Evolutionary conservation across 768 basidiomycete species (phyloP).

Genomic region (Calvatia gigantea): DNA sequence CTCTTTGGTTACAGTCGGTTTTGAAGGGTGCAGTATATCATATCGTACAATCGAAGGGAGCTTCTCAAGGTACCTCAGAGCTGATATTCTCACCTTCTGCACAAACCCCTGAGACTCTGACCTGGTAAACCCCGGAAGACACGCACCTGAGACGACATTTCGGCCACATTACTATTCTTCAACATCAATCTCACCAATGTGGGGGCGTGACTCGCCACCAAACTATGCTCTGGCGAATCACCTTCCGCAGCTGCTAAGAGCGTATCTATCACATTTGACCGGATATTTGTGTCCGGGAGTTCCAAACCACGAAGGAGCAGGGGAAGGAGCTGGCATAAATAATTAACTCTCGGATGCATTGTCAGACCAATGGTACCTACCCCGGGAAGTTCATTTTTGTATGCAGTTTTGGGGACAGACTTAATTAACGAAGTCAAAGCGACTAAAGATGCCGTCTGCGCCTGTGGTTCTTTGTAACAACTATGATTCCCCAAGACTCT

Average conservation of each 20-base stretch:
- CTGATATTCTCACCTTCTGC: constrained; percentile 73
- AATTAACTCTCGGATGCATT: neutral
- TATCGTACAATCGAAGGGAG: constrained; percentile 79
- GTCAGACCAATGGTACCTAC: constrained; percentile 31
- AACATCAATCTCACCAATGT: constrained; percentile 73
- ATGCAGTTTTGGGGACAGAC: constrained; percentile 73
- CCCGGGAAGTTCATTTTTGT: constrained; percentile 61
- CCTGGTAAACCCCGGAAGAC: neutral
- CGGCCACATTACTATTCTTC: constrained; percentile 48
- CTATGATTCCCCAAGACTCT: neutral
- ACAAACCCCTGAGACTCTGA: constrained; percentile 1
- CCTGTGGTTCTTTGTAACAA: constrained; percentile 37
- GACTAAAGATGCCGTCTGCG: constrained; percentile 72
- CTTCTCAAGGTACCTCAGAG: constrained; percentile 69
- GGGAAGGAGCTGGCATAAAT: constrained; percentile 68
- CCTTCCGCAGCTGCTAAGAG: constrained; percentile 68
- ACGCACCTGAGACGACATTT: constrained; percentile 56
- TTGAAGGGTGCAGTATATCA: constrained; percentile 79
- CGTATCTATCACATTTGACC: constrained; percentile 77
- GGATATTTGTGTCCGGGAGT: constrained; percentile 68
- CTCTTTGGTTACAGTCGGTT: constrained; percentile 66
- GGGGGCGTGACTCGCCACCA: constrained; percentile 65
- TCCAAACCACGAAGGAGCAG: constrained; percentile 83
- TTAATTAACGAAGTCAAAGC: constrained; percentile 81
- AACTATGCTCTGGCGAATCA: constrained; percentile 40